Evolutionary conservation across 768 basidiomycete genomes (phyloP).

Genomic region (Trichaptum fuscoviolaceum): DNA sequence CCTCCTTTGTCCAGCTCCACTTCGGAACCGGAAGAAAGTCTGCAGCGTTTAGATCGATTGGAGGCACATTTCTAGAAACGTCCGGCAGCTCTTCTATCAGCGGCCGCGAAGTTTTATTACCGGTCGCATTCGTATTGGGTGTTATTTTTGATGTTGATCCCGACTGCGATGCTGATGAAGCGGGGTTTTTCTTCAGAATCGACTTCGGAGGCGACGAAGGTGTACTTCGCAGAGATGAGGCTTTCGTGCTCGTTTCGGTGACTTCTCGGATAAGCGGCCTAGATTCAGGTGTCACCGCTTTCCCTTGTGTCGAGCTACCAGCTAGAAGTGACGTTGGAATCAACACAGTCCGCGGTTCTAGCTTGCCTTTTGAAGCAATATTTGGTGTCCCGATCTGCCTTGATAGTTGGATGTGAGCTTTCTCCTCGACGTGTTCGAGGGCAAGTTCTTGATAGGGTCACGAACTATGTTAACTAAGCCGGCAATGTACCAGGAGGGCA

Average conservation of each 20-base stretch:
- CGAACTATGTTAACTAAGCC: background rate
- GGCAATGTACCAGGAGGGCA: conserved; percentile 7
- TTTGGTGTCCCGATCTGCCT: conserved; percentile 70
- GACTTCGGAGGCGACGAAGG: background rate
- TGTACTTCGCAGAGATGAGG: background rate
- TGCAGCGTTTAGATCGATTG: background rate
- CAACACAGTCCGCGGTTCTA: conserved; percentile 48
- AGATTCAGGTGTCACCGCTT: background rate
- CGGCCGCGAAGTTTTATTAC: conserved; percentile 24
- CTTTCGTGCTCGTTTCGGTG: background rate
- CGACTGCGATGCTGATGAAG: background rate
- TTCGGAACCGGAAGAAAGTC: conserved; percentile 21
- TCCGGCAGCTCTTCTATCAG: conserved; percentile 43
- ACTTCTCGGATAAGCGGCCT: background rate
- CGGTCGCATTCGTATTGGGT: conserved; percentile 13
- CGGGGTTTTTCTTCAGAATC: background rate
- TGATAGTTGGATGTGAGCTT: conserved; percentile 54
- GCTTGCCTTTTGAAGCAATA: conserved; percentile 70
- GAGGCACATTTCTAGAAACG: background rate
- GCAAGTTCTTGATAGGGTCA: conserved; percentile 47
- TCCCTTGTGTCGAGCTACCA: conserved; percentile 18
- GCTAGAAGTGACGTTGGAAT: conserved; percentile 43
- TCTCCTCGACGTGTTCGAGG: conserved; percentile 61
- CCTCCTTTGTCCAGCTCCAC: conserved; percentile 52
- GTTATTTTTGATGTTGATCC: conserved; percentile 1